phyloP scores from a whole-genome alignment of 768 basidiomycete genomes.

The Rhizopogon roseolus region DNA sequence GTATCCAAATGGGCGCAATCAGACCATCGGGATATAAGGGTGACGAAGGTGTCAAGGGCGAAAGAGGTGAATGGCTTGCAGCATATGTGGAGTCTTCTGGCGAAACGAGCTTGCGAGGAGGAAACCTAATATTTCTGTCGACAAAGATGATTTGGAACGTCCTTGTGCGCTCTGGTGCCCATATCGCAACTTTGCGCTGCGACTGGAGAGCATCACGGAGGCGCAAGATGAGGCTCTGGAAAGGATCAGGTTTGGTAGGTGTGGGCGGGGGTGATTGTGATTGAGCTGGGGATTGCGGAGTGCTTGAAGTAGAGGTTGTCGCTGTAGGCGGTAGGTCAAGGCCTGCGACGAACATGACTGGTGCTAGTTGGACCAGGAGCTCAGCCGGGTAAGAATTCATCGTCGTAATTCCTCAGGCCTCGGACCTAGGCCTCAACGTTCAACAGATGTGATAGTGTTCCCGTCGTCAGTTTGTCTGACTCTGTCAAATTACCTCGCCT shows the following conservation, averaged over 20 bases:
- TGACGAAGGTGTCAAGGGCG: slow-evolving; percentile 82
- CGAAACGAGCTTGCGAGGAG: slow-evolving; percentile 71
- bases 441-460: no score
- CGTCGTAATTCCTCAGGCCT: not conserved
- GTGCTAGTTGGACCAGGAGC: slow-evolving; percentile 81
- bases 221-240: slow-evolving; percentile 50
- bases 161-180: slow-evolving; percentile 68
- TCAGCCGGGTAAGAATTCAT: slow-evolving; percentile 96
- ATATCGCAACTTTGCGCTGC: slow-evolving; percentile 62
- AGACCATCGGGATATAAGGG: slow-evolving; percentile 93
- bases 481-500: no score
- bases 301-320: slow-evolving; percentile 8
- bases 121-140: slow-evolving; percentile 80
- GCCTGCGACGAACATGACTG: slow-evolving; percentile 94
- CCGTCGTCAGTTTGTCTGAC: no score
- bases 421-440: no score
- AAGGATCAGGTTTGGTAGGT: slow-evolving; percentile 49
- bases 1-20: slow-evolving; percentile 96
- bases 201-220: slow-evolving; percentile 66
- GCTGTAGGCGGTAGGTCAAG: slow-evolving; percentile 39
- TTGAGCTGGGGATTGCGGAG: slow-evolving; percentile 10
- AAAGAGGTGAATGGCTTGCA: slow-evolving; percentile 83
- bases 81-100: slow-evolving; percentile 55
- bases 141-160: slow-evolving; percentile 83
- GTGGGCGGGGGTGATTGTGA: slow-evolving; percentile 20